A percentile compares a stretch with the other conserved stretches of the same genome.
Evolutionary conservation across 306 rosid species (phyloP).

Genomic region (Lablab purpureus): DNA sequence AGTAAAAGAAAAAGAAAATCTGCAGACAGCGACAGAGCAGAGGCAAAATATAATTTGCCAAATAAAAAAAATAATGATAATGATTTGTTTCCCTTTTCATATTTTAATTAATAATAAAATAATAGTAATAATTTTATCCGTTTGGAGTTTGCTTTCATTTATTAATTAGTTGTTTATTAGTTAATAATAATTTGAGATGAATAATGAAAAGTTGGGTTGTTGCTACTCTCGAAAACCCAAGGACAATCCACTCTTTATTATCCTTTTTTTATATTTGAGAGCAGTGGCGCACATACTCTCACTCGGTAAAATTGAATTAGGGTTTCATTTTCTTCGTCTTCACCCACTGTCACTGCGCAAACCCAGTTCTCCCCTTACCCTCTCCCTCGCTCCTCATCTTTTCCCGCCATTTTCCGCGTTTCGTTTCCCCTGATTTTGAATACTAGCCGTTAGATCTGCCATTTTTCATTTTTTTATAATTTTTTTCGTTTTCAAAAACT

Average conservation of each 20-base stretch:
- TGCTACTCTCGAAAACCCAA: slow-evolving; percentile 62
- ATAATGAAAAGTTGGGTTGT: slow-evolving; percentile 52
- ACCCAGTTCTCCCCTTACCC: slow-evolving; percentile 43
- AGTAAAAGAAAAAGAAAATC: slow-evolving; percentile 31
- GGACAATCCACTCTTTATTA: slow-evolving; percentile 45
- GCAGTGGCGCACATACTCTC: neutral
- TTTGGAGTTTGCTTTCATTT: slow-evolving; percentile 17
- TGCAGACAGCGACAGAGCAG: slow-evolving; percentile 22
- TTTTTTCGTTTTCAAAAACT: neutral
- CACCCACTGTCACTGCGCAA: slow-evolving; percentile 45
- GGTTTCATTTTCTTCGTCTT: slow-evolving; percentile 68
- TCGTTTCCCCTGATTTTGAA: slow-evolving; percentile 49
- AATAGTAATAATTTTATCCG: neutral
- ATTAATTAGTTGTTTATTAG: too few relatives aligned
- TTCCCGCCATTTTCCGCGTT: slow-evolving; percentile 79
- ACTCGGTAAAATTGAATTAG: slow-evolving; percentile 64
- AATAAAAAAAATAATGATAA: neutral
- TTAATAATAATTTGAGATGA: neutral
- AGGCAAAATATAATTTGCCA: slow-evolving; percentile 21
- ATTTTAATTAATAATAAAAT: neutral
- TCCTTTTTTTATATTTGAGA: slow-evolving; percentile 1
- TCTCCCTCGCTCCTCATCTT: slow-evolving; percentile 54
- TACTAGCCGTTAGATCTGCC: slow-evolving; percentile 81
- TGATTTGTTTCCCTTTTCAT: neutral
- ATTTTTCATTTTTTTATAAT: neutral